phyloP scores from a whole-genome alignment of 495 filamentous ascomycete species.

The Barbatosphaeria neglecta region DNA sequence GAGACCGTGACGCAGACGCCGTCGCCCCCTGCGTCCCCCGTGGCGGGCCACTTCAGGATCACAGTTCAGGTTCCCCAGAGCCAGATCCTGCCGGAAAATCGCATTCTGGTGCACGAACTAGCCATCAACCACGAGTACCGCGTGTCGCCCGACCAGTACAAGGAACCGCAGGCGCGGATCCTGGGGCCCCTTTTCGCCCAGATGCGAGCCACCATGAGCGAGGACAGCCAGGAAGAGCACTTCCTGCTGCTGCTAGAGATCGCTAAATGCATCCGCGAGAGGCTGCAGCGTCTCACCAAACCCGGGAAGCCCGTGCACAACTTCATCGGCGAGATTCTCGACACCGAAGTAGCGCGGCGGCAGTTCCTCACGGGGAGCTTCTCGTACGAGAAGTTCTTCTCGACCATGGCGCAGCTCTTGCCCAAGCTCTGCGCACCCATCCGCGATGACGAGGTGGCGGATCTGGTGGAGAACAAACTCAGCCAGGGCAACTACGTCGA shows the following conservation, averaged over 20 bases:
- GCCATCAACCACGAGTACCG: conserved; percentile 78
- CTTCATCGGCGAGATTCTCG: conserved; percentile 75
- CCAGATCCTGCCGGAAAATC: conserved; percentile 66
- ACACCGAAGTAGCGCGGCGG: conserved; percentile 60
- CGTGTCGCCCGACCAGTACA: conserved; percentile 38
- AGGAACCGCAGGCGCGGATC: conserved; percentile 34
- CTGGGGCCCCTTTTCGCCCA: conserved; percentile 59
- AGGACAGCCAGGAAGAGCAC: conserved; percentile 52
- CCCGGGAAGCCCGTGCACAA: conserved; percentile 71
- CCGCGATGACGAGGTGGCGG: conserved; percentile 74
- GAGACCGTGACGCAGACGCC: conserved; percentile 20
- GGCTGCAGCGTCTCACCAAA: conserved; percentile 70
- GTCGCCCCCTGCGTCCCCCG: conserved; percentile 30
- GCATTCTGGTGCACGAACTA: conserved; percentile 79
- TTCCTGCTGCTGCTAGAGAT: conserved; percentile 65
- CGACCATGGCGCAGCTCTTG: conserved; percentile 77
- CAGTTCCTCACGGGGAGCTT: conserved; percentile 76
- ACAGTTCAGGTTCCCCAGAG: conserved; percentile 30
- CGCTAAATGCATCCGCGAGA: conserved; percentile 73
- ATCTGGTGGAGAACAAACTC: conserved; percentile 58
- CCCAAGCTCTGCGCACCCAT: conserved; percentile 90
- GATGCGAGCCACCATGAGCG: conserved; percentile 64
- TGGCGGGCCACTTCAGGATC: conserved; percentile 19
- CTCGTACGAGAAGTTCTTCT: conserved; percentile 88
- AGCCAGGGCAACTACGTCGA: conserved; percentile 67